Percentiles rank a stretch among this genome's conserved stretches.
Evolutionary conservation across 768 basidiomycete genomes (phyloP).

Genomic region (Lyophyllum atratum): DNA sequence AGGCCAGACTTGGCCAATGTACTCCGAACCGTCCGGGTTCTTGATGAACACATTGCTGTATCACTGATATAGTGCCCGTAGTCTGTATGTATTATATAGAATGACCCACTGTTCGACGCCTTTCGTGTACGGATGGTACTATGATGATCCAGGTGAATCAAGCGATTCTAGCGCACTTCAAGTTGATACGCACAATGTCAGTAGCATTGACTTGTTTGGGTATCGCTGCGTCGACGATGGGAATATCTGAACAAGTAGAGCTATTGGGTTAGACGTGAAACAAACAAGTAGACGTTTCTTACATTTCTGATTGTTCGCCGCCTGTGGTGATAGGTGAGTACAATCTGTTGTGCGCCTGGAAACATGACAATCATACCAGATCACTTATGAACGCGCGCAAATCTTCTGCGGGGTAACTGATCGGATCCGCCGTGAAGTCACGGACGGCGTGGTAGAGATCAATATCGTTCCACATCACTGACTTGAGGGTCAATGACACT

Average conservation of each 20-base stretch:
- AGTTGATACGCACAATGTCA: conserved; percentile 51
- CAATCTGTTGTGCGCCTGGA: background rate
- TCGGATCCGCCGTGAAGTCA: conserved; percentile 71
- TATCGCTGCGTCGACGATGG: conserved; percentile 69
- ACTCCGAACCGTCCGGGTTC: conserved; percentile 73
- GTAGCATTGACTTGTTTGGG: conserved; percentile 57
- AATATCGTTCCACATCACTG: conserved; percentile 81
- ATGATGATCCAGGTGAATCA: conserved; percentile 1
- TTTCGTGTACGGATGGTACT: conserved; percentile 70
- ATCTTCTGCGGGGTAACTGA: conserved; percentile 58
- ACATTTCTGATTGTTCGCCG: conserved; percentile 51
- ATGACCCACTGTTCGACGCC: conserved; percentile 57
- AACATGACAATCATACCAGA: conserved; percentile 42
- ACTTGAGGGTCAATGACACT: background rate
- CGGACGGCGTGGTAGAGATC: conserved; percentile 70
- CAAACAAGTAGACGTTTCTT: conserved; percentile 12
- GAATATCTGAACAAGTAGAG: conserved; percentile 60
- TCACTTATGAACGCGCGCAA: conserved; percentile 54
- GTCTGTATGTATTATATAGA: background rate
- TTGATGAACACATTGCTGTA: conserved; percentile 69
- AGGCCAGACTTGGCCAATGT: conserved; percentile 78
- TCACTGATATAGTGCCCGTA: background rate
- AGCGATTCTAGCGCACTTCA: background rate
- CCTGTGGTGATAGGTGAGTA: conserved; percentile 22
- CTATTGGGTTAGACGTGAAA: background rate